phyloP scores from a whole-genome alignment of 148 eudicot species.

The Polygonum aviculare region DNA sequence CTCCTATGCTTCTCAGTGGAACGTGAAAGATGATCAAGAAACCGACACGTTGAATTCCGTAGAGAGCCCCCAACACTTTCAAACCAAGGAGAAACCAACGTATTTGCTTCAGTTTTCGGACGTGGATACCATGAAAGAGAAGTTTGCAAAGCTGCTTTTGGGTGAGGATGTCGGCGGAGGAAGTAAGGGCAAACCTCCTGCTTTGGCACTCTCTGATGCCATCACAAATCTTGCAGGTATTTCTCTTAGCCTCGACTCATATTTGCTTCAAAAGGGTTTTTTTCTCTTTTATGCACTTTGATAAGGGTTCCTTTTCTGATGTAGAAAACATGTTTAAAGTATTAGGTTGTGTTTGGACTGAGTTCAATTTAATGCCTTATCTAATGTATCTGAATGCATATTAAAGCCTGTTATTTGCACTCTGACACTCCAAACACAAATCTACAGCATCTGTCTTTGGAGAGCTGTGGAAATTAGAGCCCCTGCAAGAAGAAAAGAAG shows the following conservation, averaged over 20 bases:
- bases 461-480: constrained; percentile 96
- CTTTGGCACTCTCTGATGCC: constrained; percentile 74
- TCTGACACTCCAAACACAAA: neutral
- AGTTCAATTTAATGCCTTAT: too few species aligned
- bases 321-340: neutral
- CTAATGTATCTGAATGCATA: too few species aligned
- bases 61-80: constrained; percentile 38
- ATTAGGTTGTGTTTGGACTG: neutral
- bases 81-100: constrained; percentile 34
- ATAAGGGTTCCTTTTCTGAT: neutral
- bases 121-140: constrained; percentile 67
- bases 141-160: constrained; percentile 68
- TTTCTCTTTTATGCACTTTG: neutral
- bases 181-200: constrained; percentile 48
- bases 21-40: constrained; percentile 42
- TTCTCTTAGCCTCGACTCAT: neutral
- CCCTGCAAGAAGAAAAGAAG: constrained; percentile 64
- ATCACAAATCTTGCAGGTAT: constrained; percentile 76
- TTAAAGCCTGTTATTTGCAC: neutral
- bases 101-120: constrained; percentile 38
- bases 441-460: constrained; percentile 83
- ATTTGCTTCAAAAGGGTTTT: neutral
- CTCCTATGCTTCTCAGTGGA: constrained; percentile 54
- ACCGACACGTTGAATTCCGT: constrained; percentile 39
- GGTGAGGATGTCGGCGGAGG: constrained; percentile 97